phyloP scores from a whole-genome alignment of 768 basidiomycete species.

The Mycena pura region DNA sequence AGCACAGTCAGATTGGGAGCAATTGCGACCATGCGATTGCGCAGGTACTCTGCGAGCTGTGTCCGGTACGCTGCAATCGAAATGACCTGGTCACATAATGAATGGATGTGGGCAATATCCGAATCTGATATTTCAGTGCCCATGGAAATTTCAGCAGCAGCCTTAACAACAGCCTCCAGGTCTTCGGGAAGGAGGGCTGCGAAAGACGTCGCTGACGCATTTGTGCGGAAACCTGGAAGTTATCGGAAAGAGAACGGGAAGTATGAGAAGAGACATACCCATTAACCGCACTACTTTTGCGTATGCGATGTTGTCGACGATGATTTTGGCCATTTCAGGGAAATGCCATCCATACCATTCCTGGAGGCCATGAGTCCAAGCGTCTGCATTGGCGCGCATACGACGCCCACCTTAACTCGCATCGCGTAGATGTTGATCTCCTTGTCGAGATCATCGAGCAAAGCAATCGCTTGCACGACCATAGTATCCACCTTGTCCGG shows the following conservation, averaged over 20 bases:
- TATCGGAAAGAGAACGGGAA: not conserved
- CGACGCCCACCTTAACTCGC: constrained; percentile 85
- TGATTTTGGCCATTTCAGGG: constrained; percentile 99
- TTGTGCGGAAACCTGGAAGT: constrained; percentile 86
- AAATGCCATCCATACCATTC: constrained; percentile 99
- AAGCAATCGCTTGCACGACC: constrained; percentile 98
- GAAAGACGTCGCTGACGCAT: constrained; percentile 86
- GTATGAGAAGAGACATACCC: constrained; percentile 58
- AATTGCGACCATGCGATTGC: constrained; percentile 97
- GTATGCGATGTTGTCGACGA: constrained; percentile 96
- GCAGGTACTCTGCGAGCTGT: constrained; percentile 95
- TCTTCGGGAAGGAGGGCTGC: constrained; percentile 95
- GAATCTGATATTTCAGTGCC: constrained; percentile 98
- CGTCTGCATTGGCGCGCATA: not conserved
- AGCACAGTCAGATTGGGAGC: constrained; percentile 96
- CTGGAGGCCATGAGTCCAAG: constrained; percentile 45
- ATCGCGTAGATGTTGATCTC: constrained; percentile 99
- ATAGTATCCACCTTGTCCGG: constrained; percentile 99
- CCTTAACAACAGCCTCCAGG: constrained; percentile 92
- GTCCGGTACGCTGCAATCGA: constrained; percentile 93
- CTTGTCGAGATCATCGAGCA: constrained; percentile 98
- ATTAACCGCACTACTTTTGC: constrained; percentile 92
- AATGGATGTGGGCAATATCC: constrained; percentile 96
- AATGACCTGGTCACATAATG: constrained; percentile 98
- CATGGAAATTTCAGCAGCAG: constrained; percentile 98